Evolutionary conservation across 176 grass and related monocot species (phyloP), one percentile per base, ranked within the genome.

Genomic region (Canna indica): DNA sequence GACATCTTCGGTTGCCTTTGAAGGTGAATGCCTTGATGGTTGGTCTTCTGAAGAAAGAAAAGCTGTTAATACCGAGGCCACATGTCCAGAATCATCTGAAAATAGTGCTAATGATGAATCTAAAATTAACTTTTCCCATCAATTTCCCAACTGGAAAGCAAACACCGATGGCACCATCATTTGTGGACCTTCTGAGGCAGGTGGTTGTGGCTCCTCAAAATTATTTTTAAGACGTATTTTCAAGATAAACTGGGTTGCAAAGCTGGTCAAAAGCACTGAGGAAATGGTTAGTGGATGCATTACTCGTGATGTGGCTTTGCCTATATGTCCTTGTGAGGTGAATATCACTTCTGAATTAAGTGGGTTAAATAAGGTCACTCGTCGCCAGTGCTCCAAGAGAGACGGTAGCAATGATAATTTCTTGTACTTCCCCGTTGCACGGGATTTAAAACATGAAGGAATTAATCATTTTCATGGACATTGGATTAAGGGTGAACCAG

Each of bases 231-330:
- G 94, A 38, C 80, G 94, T n/a, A 80, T 97, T 87, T 88, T 97
- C 38, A 97, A 97, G 84, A 92, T 97, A 67, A 92, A 97, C 71
- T 97, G 94, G 94, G 88, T 97, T 48, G 76, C 81, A 69, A 97
- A 97, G 57, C 86, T 97, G 73, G 84, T 84, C 27, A 97, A 92
- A 85, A 68, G 74, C 72, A 83, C 94, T 28, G 89, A 97, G 68
- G 94, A 97, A 83, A 92, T 97, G 80, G 89, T 97, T 60, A 83
- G 73, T 68, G 89, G 94, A 47, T 97, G 94, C 77, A 91, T 68
- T 81, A 84, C 79, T 76, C 74, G 80, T 76, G 84, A 83, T 74
- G 47, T 79, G 30, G 67, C 70, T 59, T 73, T 71, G 48, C 7
- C 47, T 69, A 63, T 36, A 64, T 87, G 88, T 62, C 79, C 69